Conservation (phyloP, 129 eudicot genomes). For the Escallonia herrerae region DNA sequence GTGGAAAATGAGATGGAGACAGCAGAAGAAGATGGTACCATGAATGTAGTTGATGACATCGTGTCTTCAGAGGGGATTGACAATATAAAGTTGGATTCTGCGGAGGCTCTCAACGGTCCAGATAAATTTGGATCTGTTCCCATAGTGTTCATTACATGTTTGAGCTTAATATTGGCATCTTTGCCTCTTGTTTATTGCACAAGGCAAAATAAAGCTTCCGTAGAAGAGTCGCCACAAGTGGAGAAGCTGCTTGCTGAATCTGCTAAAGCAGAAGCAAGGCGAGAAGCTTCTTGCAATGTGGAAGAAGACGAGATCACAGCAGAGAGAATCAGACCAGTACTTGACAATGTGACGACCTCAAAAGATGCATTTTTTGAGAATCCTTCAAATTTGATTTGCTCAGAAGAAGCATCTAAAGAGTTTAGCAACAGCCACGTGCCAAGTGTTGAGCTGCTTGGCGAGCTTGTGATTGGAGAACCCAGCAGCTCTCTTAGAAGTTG, state of each 20-base stretch:
- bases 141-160: background rate
- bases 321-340: slow-evolving; percentile 1
- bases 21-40: background rate
- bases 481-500: slow-evolving; percentile 18
- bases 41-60: slow-evolving; percentile 15
- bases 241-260: background rate
- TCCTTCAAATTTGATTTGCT: slow-evolving; percentile 5
- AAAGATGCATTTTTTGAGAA: slow-evolving; percentile 1
- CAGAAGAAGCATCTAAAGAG: slow-evolving; percentile 20
- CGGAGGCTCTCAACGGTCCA: background rate
- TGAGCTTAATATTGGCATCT: slow-evolving; percentile 12
- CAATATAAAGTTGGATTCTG: slow-evolving; percentile 5
- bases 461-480: slow-evolving; percentile 42
- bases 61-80: background rate
- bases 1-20: slow-evolving; percentile 7
- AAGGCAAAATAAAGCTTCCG: slow-evolving; percentile 13
- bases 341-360: slow-evolving; percentile 1
- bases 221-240: background rate
- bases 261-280: background rate
- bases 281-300: background rate
- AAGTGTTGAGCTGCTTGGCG: slow-evolving; percentile 48
- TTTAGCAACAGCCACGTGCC: slow-evolving; percentile 21
- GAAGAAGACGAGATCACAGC: background rate
- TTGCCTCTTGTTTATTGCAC: slow-evolving; percentile 23
- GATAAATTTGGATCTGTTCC: slow-evolving; percentile 7